Conservation (phyloP, 2,329 filamentous ascomycete genomes). For the Immersiporthe knoxdaviesiana region DNA sequence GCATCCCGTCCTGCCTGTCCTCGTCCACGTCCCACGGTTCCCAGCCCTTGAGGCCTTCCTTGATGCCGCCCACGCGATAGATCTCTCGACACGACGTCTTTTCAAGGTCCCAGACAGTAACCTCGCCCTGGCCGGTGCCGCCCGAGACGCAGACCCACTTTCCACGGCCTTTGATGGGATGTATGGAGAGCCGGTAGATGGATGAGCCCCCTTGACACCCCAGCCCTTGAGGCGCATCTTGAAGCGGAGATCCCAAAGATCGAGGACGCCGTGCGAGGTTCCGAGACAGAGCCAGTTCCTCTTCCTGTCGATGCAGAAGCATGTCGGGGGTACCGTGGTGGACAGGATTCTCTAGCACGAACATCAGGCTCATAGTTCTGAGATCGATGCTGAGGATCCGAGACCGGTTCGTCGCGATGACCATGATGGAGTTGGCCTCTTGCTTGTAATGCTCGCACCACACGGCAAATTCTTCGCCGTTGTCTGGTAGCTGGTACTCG, state of each 20-base stretch:
- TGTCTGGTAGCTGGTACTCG: conserved; percentile 72
- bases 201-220: conserved; percentile 79
- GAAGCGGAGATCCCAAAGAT: conserved; percentile 97
- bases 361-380: conserved; percentile 81
- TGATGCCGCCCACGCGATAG: conserved; percentile 70
- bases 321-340: conserved; percentile 90
- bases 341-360: conserved; percentile 80
- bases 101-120: conserved; percentile 95
- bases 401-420: conserved; percentile 85
- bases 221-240: conserved; percentile 83
- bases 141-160: conserved; percentile 89
- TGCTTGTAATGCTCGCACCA: conserved; percentile 92
- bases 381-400: conserved; percentile 84
- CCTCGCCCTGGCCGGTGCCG: conserved; percentile 82
- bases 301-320: conserved; percentile 84
- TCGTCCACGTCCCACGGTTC: conserved; percentile 89
- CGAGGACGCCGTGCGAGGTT: conserved; percentile 88
- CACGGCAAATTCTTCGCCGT: conserved; percentile 72
- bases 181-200: conserved; percentile 78
- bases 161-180: conserved; percentile 76
- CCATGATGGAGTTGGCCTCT: conserved; percentile 78
- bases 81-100: conserved; percentile 87
- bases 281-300: conserved; percentile 90
- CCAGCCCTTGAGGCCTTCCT: conserved; percentile 68
- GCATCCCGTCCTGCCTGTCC: conserved; percentile 83